Conservation (phyloP, 2,329 filamentous ascomycete genomes). For the Nigrospora osmanthi region DNA sequence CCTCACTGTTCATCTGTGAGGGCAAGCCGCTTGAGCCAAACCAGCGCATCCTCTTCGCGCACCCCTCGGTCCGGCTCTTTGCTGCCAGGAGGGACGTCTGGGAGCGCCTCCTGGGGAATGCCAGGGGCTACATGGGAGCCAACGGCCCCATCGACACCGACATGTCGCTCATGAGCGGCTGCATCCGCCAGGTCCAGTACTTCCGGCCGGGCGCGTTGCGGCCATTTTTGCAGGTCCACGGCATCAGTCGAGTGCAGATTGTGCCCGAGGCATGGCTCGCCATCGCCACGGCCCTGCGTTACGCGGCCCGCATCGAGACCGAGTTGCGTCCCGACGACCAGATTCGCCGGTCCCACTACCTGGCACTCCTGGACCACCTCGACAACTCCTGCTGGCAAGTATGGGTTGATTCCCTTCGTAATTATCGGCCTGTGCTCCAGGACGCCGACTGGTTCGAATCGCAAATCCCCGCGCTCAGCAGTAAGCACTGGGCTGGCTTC, state of each 20-base stretch:
- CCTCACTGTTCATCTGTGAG: neutral
- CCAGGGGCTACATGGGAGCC: too few relatives aligned
- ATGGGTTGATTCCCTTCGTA: constrained; percentile 12
- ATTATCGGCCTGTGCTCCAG: constrained; percentile 6
- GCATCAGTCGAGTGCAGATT: neutral
- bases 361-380: constrained; percentile 17
- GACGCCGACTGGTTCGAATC: constrained; percentile 6
- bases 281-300: constrained; percentile 19
- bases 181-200: neutral
- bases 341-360: constrained; percentile 12
- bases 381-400: constrained; percentile 16
- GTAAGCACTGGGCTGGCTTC: constrained; percentile 20
- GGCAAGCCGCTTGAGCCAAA: neutral
- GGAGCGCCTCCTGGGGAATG: neutral
- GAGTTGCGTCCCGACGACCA: constrained; percentile 3
- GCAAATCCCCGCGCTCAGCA: constrained; percentile 14
- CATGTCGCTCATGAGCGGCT: neutral
- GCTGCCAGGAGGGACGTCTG: neutral
- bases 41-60: neutral
- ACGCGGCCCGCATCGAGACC: constrained; percentile 17
- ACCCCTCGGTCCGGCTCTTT: neutral
- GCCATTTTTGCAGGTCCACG: neutral
- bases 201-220: neutral
- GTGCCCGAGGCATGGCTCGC: constrained; percentile 21
- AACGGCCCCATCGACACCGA: neutral